Conservation (phyloP, 2,329 filamentous ascomycete species). For the Waltergamsia citrina region DNA sequence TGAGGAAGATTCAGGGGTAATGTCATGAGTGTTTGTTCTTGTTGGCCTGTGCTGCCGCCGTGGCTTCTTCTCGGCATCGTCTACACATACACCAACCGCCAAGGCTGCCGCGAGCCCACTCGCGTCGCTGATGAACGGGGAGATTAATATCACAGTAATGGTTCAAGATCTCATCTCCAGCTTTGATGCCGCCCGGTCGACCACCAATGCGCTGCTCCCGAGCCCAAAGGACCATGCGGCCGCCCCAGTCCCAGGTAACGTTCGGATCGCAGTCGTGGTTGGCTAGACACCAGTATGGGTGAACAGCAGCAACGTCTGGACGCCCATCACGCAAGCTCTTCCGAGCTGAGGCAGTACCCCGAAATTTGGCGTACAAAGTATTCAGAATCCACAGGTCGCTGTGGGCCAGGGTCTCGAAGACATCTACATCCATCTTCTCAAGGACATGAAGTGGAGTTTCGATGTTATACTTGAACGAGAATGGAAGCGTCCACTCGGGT, state of each 20-base stretch:
- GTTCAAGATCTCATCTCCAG: conserved; percentile 79
- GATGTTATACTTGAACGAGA: conserved; percentile 69
- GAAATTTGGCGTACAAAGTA: conserved; percentile 85
- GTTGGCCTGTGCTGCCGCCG: too few species aligned
- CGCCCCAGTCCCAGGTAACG: conserved; percentile 88
- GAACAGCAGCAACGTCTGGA: conserved; percentile 86
- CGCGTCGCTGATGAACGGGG: conserved; percentile 68
- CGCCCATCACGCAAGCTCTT: conserved; percentile 68
- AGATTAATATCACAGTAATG: conserved; percentile 89
- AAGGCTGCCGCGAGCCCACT: conserved; percentile 81
- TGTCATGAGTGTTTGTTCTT: too few species aligned
- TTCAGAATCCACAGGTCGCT: conserved; percentile 82
- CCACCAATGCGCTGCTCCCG: conserved; percentile 46
- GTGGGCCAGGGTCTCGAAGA: conserved; percentile 47
- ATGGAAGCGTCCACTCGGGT: conserved; percentile 60
- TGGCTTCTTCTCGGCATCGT: conserved; percentile 67
- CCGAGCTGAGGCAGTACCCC: conserved; percentile 82
- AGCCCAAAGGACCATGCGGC: conserved; percentile 62
- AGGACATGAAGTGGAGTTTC: conserved; percentile 67
- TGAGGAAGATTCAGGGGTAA: too few species aligned
- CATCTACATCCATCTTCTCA: conserved; percentile 77
- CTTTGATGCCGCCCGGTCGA: conserved; percentile 52
- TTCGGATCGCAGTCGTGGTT: conserved; percentile 97
- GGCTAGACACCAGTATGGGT: conserved; percentile 91
- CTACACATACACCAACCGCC: conserved; percentile 84